These are phyloP conservation scores for Podospora anserina DNA, from an alignment of 495 filamentous ascomycete genomes.

Conservation along the genomic window DNA sequence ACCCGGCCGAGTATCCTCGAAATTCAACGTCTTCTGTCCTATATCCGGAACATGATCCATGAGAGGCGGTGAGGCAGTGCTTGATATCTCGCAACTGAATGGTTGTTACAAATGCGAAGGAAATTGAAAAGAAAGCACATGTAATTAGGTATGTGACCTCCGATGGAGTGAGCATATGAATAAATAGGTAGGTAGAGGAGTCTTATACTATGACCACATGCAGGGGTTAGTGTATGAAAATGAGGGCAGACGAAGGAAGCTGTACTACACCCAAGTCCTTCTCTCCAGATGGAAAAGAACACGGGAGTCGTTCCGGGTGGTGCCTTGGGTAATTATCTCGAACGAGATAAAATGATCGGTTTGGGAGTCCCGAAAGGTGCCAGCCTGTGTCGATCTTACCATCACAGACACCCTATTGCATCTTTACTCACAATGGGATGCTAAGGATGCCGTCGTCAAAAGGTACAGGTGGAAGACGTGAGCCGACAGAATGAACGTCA, in stretches of 20 bases:
- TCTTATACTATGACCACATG: background rate
- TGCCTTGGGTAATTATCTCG: background rate
- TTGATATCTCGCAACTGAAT: background rate
- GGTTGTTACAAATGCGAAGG: background rate
- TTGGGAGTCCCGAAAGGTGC: background rate
- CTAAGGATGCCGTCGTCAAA: background rate
- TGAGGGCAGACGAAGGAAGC: background rate
- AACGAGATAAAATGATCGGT: background rate
- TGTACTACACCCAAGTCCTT: background rate
- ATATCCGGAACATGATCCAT: background rate
- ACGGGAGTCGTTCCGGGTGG: background rate
- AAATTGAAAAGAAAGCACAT: background rate
- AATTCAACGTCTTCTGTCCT: background rate
- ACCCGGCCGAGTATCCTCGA: background rate
- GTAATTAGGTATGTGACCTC: background rate
- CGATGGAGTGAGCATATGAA: background rate
- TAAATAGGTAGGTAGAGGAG: background rate
- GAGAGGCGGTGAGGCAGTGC: background rate
- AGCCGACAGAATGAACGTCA: background rate
- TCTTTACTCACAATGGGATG: background rate
- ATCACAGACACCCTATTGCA: background rate
- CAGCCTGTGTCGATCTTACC: background rate
- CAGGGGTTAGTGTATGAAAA: background rate
- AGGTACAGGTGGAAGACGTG: background rate
- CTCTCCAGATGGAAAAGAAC: background rate